Evolutionary conservation across 306 rosid genomes (phyloP).

Genomic region (Alnus glutinosa): DNA sequence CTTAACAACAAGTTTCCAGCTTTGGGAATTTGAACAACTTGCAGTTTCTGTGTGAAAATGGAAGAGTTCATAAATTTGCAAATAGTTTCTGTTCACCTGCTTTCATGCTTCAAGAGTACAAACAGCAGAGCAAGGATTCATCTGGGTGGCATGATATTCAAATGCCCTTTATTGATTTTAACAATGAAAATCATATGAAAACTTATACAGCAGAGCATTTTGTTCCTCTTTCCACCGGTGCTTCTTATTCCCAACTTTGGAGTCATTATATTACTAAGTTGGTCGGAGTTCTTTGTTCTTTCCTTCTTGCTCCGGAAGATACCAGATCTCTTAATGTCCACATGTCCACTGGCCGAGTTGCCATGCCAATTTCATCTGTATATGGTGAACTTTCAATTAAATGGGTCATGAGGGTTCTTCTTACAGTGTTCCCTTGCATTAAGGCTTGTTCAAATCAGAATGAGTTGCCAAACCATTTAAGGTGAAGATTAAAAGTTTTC

Average conservation of each 20-base stretch:
- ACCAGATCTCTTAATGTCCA: slow-evolving; percentile 52
- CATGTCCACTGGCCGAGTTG: slow-evolving; percentile 54
- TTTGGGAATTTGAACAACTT: slow-evolving; percentile 74
- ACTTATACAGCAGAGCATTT: slow-evolving; percentile 39
- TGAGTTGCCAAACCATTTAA: slow-evolving; percentile 67
- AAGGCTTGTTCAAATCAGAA: slow-evolving; percentile 83
- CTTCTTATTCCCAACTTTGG: slow-evolving; percentile 66
- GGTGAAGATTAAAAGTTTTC: slow-evolving; percentile 50
- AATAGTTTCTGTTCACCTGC: slow-evolving; percentile 95
- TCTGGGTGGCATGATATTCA: slow-evolving; percentile 40
- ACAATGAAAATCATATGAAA: slow-evolving; percentile 36
- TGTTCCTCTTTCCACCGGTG: slow-evolving; percentile 38
- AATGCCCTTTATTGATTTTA: slow-evolving; percentile 39
- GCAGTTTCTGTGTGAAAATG: slow-evolving; percentile 92
- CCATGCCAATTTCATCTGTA: slow-evolving; percentile 56
- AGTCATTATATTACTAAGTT: slow-evolving; percentile 61
- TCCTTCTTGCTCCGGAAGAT: slow-evolving; percentile 66
- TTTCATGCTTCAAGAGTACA: slow-evolving; percentile 78
- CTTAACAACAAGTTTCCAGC: slow-evolving; percentile 69
- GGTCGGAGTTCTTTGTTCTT: slow-evolving; percentile 84
- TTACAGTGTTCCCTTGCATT: slow-evolving; percentile 77
- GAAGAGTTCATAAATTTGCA: slow-evolving; percentile 92
- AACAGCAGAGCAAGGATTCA: slow-evolving; percentile 43
- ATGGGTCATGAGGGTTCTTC: slow-evolving; percentile 86
- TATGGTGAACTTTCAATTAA: slow-evolving; percentile 74